Evolutionary conservation across 257 asterid genomes (phyloP).

Genomic region (Linderniella brevidens): DNA sequence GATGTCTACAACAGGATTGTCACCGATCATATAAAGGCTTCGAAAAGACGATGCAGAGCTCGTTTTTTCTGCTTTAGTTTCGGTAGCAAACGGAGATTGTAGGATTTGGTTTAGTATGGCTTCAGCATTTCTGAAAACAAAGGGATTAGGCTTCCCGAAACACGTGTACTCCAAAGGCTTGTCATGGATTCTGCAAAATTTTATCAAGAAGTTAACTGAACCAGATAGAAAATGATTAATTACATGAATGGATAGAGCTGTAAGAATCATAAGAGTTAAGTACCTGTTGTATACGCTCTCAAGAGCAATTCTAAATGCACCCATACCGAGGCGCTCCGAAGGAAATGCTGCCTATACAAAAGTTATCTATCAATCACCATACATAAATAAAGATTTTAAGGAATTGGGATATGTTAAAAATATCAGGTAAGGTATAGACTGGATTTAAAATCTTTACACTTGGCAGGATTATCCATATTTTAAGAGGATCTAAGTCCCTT

Average conservation of each 20-base stretch:
- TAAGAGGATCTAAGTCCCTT: background rate
- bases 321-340: constrained; percentile 89
- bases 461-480: background rate
- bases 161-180: constrained; percentile 50
- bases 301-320: constrained; percentile 91
- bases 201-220: background rate
- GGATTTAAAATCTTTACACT: too few species aligned
- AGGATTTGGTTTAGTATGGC: constrained; percentile 19
- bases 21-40: constrained; percentile 80
- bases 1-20: constrained; percentile 75
- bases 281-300: constrained; percentile 83
- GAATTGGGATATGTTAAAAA: background rate
- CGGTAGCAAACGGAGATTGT: constrained; percentile 25
- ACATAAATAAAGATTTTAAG: background rate
- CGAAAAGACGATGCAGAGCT: constrained; percentile 16
- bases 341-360: constrained; percentile 64
- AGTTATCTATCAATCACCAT: background rate
- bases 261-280: background rate
- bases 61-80: constrained; percentile 10
- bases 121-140: constrained; percentile 62
- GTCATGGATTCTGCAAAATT: constrained; percentile 40
- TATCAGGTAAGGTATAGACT: background rate
- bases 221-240: background rate
- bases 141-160: constrained; percentile 80
- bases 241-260: background rate